Evolutionary conservation across 306 rosid species (phyloP).

Genomic region (Quercus suber): DNA sequence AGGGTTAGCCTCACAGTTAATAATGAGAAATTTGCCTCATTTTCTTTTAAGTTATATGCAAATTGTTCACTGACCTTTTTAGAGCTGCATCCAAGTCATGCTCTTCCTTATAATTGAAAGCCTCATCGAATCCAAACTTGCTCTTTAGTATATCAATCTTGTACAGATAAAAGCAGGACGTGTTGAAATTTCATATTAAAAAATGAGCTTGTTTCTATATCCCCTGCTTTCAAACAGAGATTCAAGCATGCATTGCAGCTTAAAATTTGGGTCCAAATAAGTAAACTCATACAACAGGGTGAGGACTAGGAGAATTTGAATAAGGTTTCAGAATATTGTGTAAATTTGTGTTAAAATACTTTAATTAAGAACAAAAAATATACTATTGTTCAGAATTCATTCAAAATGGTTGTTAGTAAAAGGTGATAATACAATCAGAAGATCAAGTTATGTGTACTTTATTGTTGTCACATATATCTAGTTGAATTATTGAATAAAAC

Average conservation of each 20-base stretch:
- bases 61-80: conserved; percentile 4
- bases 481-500: neutral
- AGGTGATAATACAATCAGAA: too few relatives aligned
- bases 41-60: neutral
- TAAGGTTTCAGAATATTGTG: neutral
- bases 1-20: neutral
- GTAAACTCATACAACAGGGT: neutral
- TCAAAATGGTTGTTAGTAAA: too few relatives aligned
- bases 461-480: too few relatives aligned
- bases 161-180: neutral
- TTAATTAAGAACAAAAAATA: neutral
- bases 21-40: neutral
- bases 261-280: neutral
- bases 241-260: neutral
- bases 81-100: conserved; percentile 11
- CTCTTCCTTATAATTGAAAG: conserved; percentile 29
- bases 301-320: neutral
- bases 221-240: neutral
- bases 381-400: too few relatives aligned
- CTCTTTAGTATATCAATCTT: conserved; percentile 24
- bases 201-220: neutral
- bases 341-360: neutral
- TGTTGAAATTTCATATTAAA: neutral
- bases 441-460: too few relatives aligned
- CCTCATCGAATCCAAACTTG: conserved; percentile 23